Percentiles rank a stretch among this genome's conserved stretches.
Conservation (phyloP, 106 monocot species). For the Dendrobium nobile region DNA sequence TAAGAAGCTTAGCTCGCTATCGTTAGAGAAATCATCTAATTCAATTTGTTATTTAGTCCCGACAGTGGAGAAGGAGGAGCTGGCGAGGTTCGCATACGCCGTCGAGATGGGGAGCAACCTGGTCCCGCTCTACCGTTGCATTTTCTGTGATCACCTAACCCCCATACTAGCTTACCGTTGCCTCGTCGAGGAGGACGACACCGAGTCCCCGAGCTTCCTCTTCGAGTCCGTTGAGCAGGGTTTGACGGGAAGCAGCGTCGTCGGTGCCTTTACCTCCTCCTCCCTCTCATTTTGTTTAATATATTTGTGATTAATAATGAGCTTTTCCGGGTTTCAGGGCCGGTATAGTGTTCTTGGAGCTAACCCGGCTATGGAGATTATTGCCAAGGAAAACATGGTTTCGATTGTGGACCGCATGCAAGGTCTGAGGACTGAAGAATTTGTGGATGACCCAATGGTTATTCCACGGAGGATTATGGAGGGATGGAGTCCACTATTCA, state of each 20-base stretch:
- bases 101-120: constrained; percentile 45
- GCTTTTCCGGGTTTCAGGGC: constrained; percentile 3
- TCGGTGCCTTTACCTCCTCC: constrained; percentile 12
- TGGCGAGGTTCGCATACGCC: constrained; percentile 30
- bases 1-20: neutral
- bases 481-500: constrained; percentile 11
- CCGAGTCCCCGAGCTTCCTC: constrained; percentile 81
- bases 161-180: constrained; percentile 70
- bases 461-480: constrained; percentile 10
- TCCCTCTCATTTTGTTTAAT: neutral
- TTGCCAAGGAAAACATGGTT: constrained; percentile 15
- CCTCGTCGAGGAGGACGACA: constrained; percentile 59
- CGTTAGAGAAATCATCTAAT: neutral
- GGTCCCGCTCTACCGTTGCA: constrained; percentile 48
- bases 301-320: neutral
- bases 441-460: constrained; percentile 18
- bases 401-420: constrained; percentile 15
- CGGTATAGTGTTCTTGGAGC: constrained; percentile 21
- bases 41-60: constrained; percentile 6
- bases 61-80: constrained; percentile 22
- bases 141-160: constrained; percentile 67
- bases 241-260: constrained; percentile 50
- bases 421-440: constrained; percentile 4
- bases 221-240: constrained; percentile 90
- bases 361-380: constrained; percentile 20